Evolutionary conservation across 2,329 filamentous ascomycete species (phyloP), one percentile per base, ranked within the genome.

Genomic region (Penicillium crustosum): DNA sequence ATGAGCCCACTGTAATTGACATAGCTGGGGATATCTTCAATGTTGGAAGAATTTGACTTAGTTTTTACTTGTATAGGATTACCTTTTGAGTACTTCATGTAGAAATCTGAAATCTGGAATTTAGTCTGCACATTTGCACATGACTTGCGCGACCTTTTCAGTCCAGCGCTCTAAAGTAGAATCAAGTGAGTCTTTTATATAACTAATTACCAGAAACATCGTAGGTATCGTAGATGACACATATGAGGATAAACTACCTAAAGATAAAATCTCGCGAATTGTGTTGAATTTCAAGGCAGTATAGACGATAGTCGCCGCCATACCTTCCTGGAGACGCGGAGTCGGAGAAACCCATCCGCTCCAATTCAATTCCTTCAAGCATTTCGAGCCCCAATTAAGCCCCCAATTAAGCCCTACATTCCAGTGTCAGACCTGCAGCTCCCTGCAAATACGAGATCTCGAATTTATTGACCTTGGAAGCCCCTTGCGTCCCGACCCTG

Each of bases 341-440:
- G 43, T 63, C 69, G 70, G 70, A 72, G 65, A 73, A 72, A 71
- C 62, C 56, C 58, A 58, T 63, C 65, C 62, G 65, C 60, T 57
- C 49, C 47, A 39, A 42, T 47, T 44, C 27, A 23, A 25, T 65
- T 66, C 66, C 50, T 67, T 60, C 57, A 57, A 57, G 38, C 31
- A 38, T 49, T 21, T 53, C 38, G 8, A 23, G 10, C 25, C 31
- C 15, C 12, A 44, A 19, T 55, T n/a, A 21, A 48, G 41, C 31
- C 38, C 38, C 38, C 39, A 41, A 42, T 44, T 23, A 41, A n/a
- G 35, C 13, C 47, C 35, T 44, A 21, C 49, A 56, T 58, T 55
- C 52, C 52, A 41, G 55, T 58, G 57, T 41, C 53, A 55, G 48
- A 50, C 53, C 27, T 50, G 36, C 53, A 52, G 29, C 29, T 53